Conservation (phyloP, 2,329 filamentous ascomycete species). For the Meredithiella fracta region DNA sequence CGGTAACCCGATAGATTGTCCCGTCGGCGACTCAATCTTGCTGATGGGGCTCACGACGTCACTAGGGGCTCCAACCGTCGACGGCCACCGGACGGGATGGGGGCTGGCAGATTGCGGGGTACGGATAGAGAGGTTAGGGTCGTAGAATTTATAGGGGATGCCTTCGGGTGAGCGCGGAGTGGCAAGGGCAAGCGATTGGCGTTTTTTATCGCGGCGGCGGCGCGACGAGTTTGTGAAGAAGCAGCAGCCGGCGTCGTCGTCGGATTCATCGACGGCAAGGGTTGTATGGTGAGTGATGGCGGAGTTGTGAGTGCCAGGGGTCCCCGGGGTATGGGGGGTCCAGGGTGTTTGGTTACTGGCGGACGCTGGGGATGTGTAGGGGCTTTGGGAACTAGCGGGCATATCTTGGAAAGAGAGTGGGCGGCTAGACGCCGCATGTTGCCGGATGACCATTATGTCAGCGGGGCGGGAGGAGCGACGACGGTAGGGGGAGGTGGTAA, state of each 20-base stretch:
- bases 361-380: neutral
- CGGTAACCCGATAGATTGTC: neutral
- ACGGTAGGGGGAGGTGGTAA: slow-evolving; percentile 22
- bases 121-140: slow-evolving; percentile 1
- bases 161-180: slow-evolving; percentile 7
- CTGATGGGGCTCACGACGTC: neutral
- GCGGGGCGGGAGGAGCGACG: slow-evolving; percentile 5
- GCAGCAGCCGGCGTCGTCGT: slow-evolving; percentile 3
- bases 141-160: slow-evolving; percentile 11
- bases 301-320: neutral
- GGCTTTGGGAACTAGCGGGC: neutral
- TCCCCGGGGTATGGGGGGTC: slow-evolving; percentile 4
- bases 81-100: neutral
- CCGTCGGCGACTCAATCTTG: neutral
- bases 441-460: slow-evolving; percentile 8
- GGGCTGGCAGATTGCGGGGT: neutral
- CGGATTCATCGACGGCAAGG: neutral
- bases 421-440: neutral
- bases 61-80: neutral
- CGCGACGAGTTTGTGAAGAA: neutral
- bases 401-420: slow-evolving; percentile 1
- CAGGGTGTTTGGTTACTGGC: neutral
- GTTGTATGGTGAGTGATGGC: slow-evolving; percentile 5
- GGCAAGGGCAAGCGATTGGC: slow-evolving; percentile 14
- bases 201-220: slow-evolving; percentile 11